These are phyloP conservation scores for Agarophyton chilense DNA, from an alignment of 23 red algal genomes.

Conservation along the genomic window DNA sequence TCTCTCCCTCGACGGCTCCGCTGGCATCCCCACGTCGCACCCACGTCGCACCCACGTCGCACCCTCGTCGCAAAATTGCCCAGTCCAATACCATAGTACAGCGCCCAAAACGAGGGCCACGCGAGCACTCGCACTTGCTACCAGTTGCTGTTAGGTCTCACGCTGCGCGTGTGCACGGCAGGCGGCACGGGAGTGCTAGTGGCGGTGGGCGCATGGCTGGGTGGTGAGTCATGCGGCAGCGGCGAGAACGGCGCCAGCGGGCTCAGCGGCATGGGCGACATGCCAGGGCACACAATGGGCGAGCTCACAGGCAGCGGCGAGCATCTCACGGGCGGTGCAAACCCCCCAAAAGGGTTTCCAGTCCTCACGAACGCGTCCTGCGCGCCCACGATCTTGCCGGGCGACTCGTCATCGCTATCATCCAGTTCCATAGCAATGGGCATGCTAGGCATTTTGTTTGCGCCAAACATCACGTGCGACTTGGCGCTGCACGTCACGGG, in stretches of 20 bases:
- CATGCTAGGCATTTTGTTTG: constrained; percentile 54
- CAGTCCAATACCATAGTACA: neutral
- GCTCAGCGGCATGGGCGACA: constrained; percentile 57
- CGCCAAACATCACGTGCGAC: constrained; percentile 8
- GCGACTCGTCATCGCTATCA: constrained; percentile 56
- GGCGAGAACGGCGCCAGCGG: constrained; percentile 61
- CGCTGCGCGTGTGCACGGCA: constrained; percentile 16
- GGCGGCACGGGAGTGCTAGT: constrained; percentile 38
- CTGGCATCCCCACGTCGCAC: too few relatives aligned
- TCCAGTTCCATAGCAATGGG: constrained; percentile 63
- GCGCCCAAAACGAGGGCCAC: too few relatives aligned
- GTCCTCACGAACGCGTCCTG: constrained; percentile 63
- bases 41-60: neutral
- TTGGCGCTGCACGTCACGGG: neutral
- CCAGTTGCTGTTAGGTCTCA: constrained; percentile 42
- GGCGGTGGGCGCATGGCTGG: constrained; percentile 6
- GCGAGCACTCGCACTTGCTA: neutral
- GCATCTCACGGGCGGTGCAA: constrained; percentile 55
- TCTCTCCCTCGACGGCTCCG: too few relatives aligned
- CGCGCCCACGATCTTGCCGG: constrained; percentile 40
- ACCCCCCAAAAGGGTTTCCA: constrained; percentile 56
- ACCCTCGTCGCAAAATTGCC: neutral
- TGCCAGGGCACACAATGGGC: constrained; percentile 47
- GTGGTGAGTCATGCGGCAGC: constrained; percentile 18
- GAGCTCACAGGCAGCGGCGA: constrained; percentile 62